Evolutionary conservation across 805 yeast genomes (phyloP).

Genomic region (Suhomyces tanzawaensis): DNA sequence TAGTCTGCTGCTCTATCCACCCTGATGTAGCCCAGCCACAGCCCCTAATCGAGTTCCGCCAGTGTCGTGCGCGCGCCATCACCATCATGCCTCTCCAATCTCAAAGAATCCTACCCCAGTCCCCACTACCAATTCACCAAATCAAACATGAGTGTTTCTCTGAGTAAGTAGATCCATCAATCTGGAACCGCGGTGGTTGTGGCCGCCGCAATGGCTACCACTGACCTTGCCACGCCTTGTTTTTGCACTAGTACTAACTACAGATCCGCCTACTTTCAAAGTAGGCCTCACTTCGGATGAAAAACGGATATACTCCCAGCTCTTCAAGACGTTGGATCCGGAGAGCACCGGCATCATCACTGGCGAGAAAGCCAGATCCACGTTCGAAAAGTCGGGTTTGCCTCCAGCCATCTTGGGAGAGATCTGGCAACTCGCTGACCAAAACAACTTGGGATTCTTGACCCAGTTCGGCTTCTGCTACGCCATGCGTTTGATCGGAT

Average conservation of each 20-base stretch:
- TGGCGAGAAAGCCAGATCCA: slow-evolving; percentile 79
- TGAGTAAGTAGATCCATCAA: slow-evolving; percentile 19
- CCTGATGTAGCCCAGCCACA: too few relatives aligned
- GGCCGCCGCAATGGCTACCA: too few relatives aligned
- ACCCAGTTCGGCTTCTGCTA: slow-evolving; percentile 76
- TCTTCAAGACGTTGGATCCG: slow-evolving; percentile 77
- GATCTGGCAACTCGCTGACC: slow-evolving; percentile 93
- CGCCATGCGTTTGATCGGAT: slow-evolving; percentile 87
- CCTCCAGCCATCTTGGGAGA: slow-evolving; percentile 78
- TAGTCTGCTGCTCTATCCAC: too few relatives aligned
- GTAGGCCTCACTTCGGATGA: slow-evolving; percentile 71
- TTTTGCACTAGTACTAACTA: slow-evolving; percentile 4
- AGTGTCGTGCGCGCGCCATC: too few relatives aligned
- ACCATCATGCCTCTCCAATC: background rate
- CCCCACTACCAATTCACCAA: background rate
- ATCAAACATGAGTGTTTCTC: slow-evolving; percentile 23
- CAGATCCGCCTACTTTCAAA: slow-evolving; percentile 35
- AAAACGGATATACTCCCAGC: slow-evolving; percentile 64
- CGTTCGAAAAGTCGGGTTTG: slow-evolving; percentile 83
- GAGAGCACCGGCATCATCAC: slow-evolving; percentile 79
- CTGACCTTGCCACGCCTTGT: background rate
- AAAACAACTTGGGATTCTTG: slow-evolving; percentile 80
- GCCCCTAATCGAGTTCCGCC: too few relatives aligned
- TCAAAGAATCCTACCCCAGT: background rate
- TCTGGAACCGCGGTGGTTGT: background rate